Evolutionary conservation across 805 yeast genomes (phyloP).

Genomic region (Limtongia smithiae): DNA sequence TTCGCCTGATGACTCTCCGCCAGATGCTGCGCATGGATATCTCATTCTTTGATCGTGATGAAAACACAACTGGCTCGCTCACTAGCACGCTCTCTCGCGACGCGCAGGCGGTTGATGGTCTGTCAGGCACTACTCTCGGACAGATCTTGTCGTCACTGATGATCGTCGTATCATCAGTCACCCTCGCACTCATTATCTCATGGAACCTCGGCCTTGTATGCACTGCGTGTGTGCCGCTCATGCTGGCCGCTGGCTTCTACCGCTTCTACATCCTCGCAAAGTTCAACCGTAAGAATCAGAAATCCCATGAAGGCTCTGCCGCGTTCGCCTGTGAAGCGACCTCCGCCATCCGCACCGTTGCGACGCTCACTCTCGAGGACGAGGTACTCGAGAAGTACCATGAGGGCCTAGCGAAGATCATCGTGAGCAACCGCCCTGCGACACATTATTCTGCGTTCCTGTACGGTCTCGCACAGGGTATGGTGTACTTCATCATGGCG

Average conservation of each 20-base stretch:
- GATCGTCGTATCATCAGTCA: slow-evolving; percentile 41
- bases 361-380: slow-evolving; percentile 43
- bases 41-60: slow-evolving; percentile 33
- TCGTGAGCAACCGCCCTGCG: slow-evolving; percentile 18
- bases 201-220: slow-evolving; percentile 47
- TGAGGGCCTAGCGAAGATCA: slow-evolving; percentile 9
- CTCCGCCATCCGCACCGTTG: slow-evolving; percentile 43
- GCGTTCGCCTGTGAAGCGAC: slow-evolving; percentile 43
- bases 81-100: slow-evolving; percentile 33
- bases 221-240: slow-evolving; percentile 37
- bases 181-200: slow-evolving; percentile 40
- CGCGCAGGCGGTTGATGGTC: slow-evolving; percentile 35
- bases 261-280: slow-evolving; percentile 38
- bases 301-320: slow-evolving; percentile 41
- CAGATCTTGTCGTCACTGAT: slow-evolving; percentile 37
- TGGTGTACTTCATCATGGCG: slow-evolving; percentile 43
- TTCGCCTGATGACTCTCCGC: slow-evolving; percentile 31
- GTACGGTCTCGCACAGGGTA: slow-evolving; percentile 41
- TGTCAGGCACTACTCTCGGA: slow-evolving; percentile 36
- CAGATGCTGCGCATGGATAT: slow-evolving; percentile 35
- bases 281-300: slow-evolving; percentile 40
- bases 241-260: slow-evolving; percentile 43
- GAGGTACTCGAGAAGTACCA: slow-evolving; percentile 38
- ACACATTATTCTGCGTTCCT: slow-evolving; percentile 35
- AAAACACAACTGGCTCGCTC: slow-evolving; percentile 34